Evolutionary conservation across 2,329 filamentous ascomycete species (phyloP).

Genomic region (Lasiodiplodia hormozganensis): DNA sequence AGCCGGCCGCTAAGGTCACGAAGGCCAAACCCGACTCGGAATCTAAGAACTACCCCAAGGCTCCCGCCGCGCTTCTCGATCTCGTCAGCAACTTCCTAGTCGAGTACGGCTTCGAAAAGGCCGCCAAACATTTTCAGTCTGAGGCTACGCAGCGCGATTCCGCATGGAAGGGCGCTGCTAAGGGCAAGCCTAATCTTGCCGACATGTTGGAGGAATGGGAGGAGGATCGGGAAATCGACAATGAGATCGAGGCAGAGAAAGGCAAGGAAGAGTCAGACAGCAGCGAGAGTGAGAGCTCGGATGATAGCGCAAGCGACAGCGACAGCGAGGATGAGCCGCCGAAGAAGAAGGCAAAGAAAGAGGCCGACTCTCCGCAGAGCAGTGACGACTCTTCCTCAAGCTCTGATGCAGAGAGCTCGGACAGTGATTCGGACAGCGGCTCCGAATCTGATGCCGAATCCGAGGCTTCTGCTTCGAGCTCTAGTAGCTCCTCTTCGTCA

Average conservation of each 20-base stretch:
- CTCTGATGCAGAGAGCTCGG: constrained; percentile 29
- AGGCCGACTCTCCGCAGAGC: constrained; percentile 35
- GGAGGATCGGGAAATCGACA: constrained; percentile 26
- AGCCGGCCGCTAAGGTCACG: constrained; percentile 20
- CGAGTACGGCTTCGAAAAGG: constrained; percentile 42
- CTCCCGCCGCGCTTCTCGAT: constrained; percentile 38
- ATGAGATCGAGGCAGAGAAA: constrained; percentile 12
- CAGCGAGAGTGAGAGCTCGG: constrained; percentile 31
- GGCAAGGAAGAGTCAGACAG: constrained; percentile 13
- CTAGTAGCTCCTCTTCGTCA: constrained; percentile 18
- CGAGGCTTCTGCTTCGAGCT: constrained; percentile 19
- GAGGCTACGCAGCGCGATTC: constrained; percentile 28
- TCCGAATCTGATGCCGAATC: constrained; percentile 20
- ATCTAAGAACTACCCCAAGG: constrained; percentile 31
- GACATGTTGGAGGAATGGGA: constrained; percentile 41
- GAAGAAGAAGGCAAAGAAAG: constrained; percentile 34
- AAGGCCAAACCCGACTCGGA: constrained; percentile 15
- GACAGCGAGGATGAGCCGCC: constrained; percentile 38
- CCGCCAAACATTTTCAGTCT: constrained; percentile 39
- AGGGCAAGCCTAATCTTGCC: constrained; percentile 35
- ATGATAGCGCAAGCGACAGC: constrained; percentile 30
- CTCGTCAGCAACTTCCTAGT: constrained; percentile 45
- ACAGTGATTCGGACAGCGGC: constrained; percentile 28
- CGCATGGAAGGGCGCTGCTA: constrained; percentile 28
- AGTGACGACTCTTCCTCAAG: constrained; percentile 22